Conservation (phyloP, 1,284 basidiomycete genomes). For the Microbotryum silenes-acaulis region DNA sequence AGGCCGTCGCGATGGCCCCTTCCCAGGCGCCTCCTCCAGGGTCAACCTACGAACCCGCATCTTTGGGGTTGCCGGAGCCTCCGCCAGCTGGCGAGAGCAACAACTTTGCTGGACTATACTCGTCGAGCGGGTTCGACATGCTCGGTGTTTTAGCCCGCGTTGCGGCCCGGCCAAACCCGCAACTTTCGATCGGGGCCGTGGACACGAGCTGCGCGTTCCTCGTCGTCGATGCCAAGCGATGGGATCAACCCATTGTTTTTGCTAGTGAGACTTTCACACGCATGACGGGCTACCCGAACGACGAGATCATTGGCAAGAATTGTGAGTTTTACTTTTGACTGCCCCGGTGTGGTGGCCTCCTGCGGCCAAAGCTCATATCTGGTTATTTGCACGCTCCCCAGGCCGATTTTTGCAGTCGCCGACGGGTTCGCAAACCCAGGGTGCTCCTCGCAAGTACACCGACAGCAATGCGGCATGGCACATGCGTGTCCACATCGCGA, state of each 20-base stretch:
- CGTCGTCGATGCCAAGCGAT: conserved; percentile 70
- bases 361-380: not conserved
- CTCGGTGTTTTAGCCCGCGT: conserved; percentile 73
- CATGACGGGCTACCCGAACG: conserved; percentile 72
- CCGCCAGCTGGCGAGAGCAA: conserved; percentile 17
- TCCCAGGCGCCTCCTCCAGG: not conserved
- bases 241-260: conserved; percentile 79
- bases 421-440: conserved; percentile 52
- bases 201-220: conserved; percentile 84
- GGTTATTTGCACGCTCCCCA: conserved; percentile 1
- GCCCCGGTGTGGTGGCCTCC: not conserved
- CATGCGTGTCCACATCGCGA: conserved; percentile 57
- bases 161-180: conserved; percentile 63
- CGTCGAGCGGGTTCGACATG: conserved; percentile 80
- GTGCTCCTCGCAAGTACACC: conserved; percentile 59
- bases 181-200: conserved; percentile 75
- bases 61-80: conserved; percentile 28
- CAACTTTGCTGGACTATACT: conserved; percentile 54
- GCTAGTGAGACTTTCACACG: conserved; percentile 69
- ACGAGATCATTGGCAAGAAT: conserved; percentile 77
- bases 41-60: conserved; percentile 28
- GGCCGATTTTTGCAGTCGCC: conserved; percentile 58
- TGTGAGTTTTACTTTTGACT: conserved; percentile 44
- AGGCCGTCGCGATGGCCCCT: conserved; percentile 12
- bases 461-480: conserved; percentile 54